Evolutionary conservation across 1,284 basidiomycete genomes (phyloP).

Genomic region (Takashimella koratensis): DNA sequence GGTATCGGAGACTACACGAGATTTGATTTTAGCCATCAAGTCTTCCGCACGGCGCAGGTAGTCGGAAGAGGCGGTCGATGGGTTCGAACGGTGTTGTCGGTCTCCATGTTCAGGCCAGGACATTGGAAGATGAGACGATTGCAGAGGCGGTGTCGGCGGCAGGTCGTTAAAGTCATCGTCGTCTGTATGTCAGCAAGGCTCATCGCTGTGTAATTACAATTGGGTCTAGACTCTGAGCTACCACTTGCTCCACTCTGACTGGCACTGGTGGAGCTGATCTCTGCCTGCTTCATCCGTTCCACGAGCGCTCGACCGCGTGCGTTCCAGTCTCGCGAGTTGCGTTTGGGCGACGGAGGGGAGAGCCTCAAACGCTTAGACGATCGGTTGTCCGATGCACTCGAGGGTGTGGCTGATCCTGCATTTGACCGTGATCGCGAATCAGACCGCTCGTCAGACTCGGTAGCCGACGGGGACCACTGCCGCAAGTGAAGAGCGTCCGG

Average conservation of each 20-base stretch:
- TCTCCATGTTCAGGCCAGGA: not conserved
- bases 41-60: constrained; percentile 70
- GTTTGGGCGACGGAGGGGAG: constrained; percentile 19
- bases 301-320: constrained; percentile 40
- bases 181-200: not conserved
- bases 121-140: not conserved
- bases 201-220: constrained; percentile 5
- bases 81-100: constrained; percentile 38
- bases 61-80: constrained; percentile 49
- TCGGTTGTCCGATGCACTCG: constrained; percentile 22
- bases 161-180: not conserved
- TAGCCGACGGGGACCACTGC: constrained; percentile 20
- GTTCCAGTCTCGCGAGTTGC: constrained; percentile 32
- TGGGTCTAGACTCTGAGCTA: constrained; percentile 7
- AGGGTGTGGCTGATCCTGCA: constrained; percentile 1
- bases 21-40: constrained; percentile 77
- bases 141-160: constrained; percentile 17
- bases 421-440: constrained; percentile 10
- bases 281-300: constrained; percentile 38
- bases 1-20: constrained; percentile 35
- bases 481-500: constrained; percentile 14
- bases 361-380: constrained; percentile 35
- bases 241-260: constrained; percentile 23
- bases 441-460: constrained; percentile 5
- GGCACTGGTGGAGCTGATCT: constrained; percentile 30